These are phyloP conservation scores for Wickerhamomyces rabaulensis DNA, from an alignment of 805 yeast genomes.

Conservation along the genomic window DNA sequence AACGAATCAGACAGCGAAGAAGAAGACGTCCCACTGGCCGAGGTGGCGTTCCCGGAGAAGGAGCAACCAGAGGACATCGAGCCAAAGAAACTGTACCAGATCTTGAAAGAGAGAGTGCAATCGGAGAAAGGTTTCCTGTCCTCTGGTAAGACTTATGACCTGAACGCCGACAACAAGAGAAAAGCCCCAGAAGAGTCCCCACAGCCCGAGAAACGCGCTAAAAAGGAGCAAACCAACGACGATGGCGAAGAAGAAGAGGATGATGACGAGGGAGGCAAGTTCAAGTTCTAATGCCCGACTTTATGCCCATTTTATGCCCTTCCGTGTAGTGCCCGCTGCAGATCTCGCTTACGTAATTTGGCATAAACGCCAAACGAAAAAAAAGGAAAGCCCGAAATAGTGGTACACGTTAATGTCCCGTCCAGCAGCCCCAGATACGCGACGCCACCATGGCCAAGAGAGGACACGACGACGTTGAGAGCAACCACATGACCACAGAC, in stretches of 20 bases:
- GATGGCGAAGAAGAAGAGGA: slow-evolving; percentile 13
- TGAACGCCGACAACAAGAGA: slow-evolving; percentile 16
- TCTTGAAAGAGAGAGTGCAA: slow-evolving; percentile 16
- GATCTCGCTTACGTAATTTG: no score
- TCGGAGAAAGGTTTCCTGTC: slow-evolving; percentile 9
- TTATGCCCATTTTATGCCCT: neutral
- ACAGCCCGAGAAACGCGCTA: neutral
- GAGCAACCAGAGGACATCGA: slow-evolving; percentile 12
- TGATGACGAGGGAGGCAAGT: slow-evolving; percentile 17
- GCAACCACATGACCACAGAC: neutral
- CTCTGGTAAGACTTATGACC: slow-evolving; percentile 22
- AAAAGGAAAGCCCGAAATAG: no score
- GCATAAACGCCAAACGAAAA: no score
- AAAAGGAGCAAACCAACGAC: neutral
- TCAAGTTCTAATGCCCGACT: slow-evolving; percentile 22
- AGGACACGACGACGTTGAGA: no score
- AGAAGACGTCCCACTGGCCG: slow-evolving; percentile 19
- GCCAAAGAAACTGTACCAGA: slow-evolving; percentile 21
- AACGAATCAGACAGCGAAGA: slow-evolving; percentile 8
- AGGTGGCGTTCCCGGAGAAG: slow-evolving; percentile 6
- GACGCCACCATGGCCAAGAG: neutral
- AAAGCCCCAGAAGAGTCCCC: neutral
- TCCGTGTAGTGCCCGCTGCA: neutral
- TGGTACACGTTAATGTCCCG: no score
- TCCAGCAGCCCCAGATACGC: no score